These are phyloP conservation scores for Cyberlindnera maclurae DNA, from an alignment of 805 yeast species.

Conservation along the genomic window DNA sequence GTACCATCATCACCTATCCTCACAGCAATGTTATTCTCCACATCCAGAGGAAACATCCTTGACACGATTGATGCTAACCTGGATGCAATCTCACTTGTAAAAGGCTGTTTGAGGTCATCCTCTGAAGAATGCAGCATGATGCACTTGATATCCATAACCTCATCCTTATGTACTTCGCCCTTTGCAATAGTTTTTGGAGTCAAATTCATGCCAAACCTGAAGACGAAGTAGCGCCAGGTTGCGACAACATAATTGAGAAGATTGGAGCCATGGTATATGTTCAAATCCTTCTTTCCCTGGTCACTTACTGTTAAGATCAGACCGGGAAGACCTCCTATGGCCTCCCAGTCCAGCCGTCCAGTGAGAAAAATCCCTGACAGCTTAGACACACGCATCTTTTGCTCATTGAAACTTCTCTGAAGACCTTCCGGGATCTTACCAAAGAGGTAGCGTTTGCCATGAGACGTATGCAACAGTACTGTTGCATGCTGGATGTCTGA, in stretches of 20 bases:
- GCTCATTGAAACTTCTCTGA: slow-evolving; percentile 66
- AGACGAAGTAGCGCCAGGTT: slow-evolving; percentile 83
- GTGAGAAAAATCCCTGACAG: slow-evolving; percentile 65
- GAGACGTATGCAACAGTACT: slow-evolving; percentile 34
- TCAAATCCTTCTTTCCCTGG: slow-evolving; percentile 54
- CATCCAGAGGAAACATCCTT: slow-evolving; percentile 53
- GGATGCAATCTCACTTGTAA: not conserved
- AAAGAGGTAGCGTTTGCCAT: slow-evolving; percentile 46
- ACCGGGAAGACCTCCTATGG: slow-evolving; percentile 93
- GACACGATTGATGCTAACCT: slow-evolving; percentile 28
- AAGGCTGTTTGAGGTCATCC: not conserved
- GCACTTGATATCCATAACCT: slow-evolving; percentile 25
- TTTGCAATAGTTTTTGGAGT: slow-evolving; percentile 23
- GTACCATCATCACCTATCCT: slow-evolving; percentile 20
- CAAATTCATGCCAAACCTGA: slow-evolving; percentile 62
- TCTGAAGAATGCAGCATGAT: slow-evolving; percentile 6
- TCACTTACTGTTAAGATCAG: slow-evolving; percentile 75
- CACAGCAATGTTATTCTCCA: slow-evolving; percentile 29
- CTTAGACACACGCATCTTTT: slow-evolving; percentile 48
- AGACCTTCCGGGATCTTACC: slow-evolving; percentile 85
- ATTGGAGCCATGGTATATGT: slow-evolving; percentile 45
- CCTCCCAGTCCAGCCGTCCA: slow-evolving; percentile 70
- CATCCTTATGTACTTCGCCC: slow-evolving; percentile 24
- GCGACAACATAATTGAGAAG: slow-evolving; percentile 53
- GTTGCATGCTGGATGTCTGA: slow-evolving; percentile 54